These are phyloP conservation scores for Fraxinus platypoda DNA, from an alignment of 305 asterid species.

Conservation along the genomic window DNA sequence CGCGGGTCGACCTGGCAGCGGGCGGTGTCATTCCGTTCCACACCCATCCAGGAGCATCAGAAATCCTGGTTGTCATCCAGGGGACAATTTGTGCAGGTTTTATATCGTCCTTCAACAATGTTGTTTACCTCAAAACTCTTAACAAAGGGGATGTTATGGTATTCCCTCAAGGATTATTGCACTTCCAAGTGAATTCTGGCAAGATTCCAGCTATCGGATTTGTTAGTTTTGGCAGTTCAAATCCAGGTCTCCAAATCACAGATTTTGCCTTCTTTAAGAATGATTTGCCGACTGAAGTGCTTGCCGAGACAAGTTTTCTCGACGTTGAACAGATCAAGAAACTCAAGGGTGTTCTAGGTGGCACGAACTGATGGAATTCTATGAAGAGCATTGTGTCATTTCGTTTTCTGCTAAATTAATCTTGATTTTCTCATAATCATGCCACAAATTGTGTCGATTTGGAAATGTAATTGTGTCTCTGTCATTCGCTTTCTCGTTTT, in stretches of 20 bases:
- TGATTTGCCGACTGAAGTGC: conserved; percentile 68
- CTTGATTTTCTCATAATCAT: not conserved
- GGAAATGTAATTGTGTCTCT: not conserved
- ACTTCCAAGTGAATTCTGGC: conserved; percentile 72
- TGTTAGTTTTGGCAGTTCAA: conserved; percentile 56
- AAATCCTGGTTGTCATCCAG: conserved; percentile 48
- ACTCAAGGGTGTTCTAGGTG: conserved; percentile 86
- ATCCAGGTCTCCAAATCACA: conserved; percentile 64
- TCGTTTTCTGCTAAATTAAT: not conserved
- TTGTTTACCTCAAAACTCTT: conserved; percentile 45
- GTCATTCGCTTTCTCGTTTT: not conserved
- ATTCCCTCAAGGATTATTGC: conserved; percentile 73
- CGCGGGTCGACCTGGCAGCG: conserved; percentile 56
- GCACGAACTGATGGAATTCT: conserved; percentile 44
- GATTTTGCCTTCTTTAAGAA: conserved; percentile 72
- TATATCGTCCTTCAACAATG: conserved; percentile 58
- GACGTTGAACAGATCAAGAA: conserved; percentile 71
- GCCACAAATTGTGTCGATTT: not conserved
- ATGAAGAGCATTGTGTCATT: not conserved
- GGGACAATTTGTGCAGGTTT: conserved; percentile 71
- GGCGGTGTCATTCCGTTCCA: conserved; percentile 86
- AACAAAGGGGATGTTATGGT: conserved; percentile 62
- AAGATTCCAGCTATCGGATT: conserved; percentile 38
- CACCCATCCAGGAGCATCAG: conserved; percentile 81
- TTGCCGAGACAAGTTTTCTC: conserved; percentile 49